Evolutionary conservation across 75 land plant species (phyloP).

Genomic region (Isoetes taiwanensis): DNA sequence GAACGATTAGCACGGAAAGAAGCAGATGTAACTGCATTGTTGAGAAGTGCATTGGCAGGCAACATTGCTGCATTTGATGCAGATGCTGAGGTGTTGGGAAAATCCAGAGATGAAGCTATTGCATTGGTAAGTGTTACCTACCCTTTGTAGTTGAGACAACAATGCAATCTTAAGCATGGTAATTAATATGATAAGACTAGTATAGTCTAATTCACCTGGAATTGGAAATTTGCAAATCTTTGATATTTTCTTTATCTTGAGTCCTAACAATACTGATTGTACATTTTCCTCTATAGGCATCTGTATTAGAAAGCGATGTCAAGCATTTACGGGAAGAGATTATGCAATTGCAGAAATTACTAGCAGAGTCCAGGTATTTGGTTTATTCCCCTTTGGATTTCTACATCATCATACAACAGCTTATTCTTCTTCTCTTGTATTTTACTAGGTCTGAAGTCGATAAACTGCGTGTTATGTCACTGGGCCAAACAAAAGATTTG

Average conservation of each 20-base stretch:
- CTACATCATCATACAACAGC: not conserved
- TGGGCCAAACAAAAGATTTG: slow-evolving; percentile 59
- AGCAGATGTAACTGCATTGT: slow-evolving; percentile 62
- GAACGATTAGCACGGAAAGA: slow-evolving; percentile 47
- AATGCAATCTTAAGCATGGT: not conserved
- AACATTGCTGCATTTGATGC: slow-evolving; percentile 9
- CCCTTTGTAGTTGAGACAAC: not conserved
- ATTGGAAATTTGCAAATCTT: not conserved
- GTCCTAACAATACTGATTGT: not conserved
- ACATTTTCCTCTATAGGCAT: slow-evolving; percentile 36
- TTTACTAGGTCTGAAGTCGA: slow-evolving; percentile 58
- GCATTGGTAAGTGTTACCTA: slow-evolving; percentile 29
- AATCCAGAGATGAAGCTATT: slow-evolving; percentile 43
- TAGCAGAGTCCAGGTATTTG: slow-evolving; percentile 51
- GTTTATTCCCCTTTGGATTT: not conserved
- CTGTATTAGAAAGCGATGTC: slow-evolving; percentile 69
- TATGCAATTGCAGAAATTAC: slow-evolving; percentile 42
- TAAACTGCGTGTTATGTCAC: slow-evolving; percentile 39
- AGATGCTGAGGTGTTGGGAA: slow-evolving; percentile 7
- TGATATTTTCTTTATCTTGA: not conserved
- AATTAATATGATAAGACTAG: slow-evolving; percentile 1
- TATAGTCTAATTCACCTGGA: not conserved
- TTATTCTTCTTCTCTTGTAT: not conserved
- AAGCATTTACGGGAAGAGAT: slow-evolving; percentile 55
- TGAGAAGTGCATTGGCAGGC: slow-evolving; percentile 45